phyloP scores from a whole-genome alignment of 768 basidiomycete genomes.

The Trametes villosa region DNA sequence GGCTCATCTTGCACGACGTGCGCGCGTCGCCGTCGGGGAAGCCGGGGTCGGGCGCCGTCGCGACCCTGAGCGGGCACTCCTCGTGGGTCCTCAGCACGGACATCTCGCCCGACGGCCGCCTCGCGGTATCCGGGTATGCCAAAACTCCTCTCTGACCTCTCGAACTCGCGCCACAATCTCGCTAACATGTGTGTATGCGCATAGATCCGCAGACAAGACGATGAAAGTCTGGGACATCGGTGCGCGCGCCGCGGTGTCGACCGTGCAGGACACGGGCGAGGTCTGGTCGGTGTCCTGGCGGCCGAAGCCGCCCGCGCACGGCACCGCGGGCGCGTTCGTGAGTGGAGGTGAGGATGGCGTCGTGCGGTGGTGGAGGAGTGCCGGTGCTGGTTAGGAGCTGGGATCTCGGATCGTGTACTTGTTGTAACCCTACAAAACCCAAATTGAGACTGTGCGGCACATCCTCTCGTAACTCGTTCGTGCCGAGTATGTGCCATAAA shows the following conservation, averaged over 20 bases:
- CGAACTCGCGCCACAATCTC: too few relatives aligned
- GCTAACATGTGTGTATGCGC: not conserved
- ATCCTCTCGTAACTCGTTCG: too few relatives aligned
- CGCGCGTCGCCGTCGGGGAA: conserved; percentile 64
- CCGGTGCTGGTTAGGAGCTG: conserved; percentile 48
- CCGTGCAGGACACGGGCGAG: conserved; percentile 76
- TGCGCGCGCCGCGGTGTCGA: conserved; percentile 74
- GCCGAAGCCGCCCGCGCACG: conserved; percentile 58
- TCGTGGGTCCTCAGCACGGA: conserved; percentile 90
- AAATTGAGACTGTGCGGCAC: not conserved
- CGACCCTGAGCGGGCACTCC: conserved; percentile 84
- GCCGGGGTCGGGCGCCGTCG: conserved; percentile 75
- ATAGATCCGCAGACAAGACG: conserved; percentile 81
- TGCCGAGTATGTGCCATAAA: too few relatives aligned
- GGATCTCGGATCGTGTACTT: not conserved
- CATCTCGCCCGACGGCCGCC: conserved; percentile 78
- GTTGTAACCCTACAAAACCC: not conserved
- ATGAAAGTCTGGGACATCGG: conserved; percentile 88
- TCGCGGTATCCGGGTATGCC: conserved; percentile 79
- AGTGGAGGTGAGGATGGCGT: conserved; percentile 77
- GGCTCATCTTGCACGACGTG: conserved; percentile 89
- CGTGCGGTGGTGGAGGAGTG: conserved; percentile 79
- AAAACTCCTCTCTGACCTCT: not conserved
- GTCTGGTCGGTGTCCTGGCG: conserved; percentile 88
- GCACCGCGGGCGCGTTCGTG: conserved; percentile 68